Evolutionary conservation across 2,329 filamentous ascomycete species (phyloP), one percentile per base, ranked within the genome.

Genomic region (Whalleya microplaca): DNA sequence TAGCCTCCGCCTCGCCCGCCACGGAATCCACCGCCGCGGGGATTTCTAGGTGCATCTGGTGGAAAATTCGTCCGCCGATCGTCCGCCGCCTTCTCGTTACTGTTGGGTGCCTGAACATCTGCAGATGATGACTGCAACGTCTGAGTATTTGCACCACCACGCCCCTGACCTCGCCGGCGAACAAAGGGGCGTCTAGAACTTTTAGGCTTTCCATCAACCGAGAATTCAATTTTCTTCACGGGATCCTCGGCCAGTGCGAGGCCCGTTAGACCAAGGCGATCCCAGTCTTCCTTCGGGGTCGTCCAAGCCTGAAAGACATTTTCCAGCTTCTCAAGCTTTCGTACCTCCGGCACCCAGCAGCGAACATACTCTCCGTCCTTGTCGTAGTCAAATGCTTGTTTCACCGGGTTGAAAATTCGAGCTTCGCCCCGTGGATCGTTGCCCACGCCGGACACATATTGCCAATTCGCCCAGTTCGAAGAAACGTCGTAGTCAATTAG

Each of bases 381-480:
- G 68, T 94, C 90, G 67, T 94, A 93, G 61, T 92, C 89, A 43
- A 90, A 84, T 0, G 86, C 88, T 70, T 94, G 90, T 71, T 93
- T 93, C 47, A 94, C 85, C 0, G 90, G 89, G 66, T 94, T 94
- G 78, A 93, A 93, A 14, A 90, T 83, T n/a, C 90, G 79, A 0
- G 84, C 83, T 5, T 89, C 84, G 6, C 86, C 85, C 20, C 89
- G 77, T 0, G 90, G 90, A 63, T 94, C 90, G 62, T 92, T 93
- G 7, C 91, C 90, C 0, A 94, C 89, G 0, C 90, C 90, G 0
- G 90, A 82, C 0, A 91, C 84, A 59, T 94, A 94, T 71, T 92
- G 89, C 90, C 90, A 93, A 66, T 92, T 92, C 9, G 86, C 86
- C 89, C 89, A 94, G 64, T 93, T 93, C 56, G 82, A 88, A 14